Conservation (phyloP, 352 stramenopile genomes). For the Phytophthora fragariae region DNA sequence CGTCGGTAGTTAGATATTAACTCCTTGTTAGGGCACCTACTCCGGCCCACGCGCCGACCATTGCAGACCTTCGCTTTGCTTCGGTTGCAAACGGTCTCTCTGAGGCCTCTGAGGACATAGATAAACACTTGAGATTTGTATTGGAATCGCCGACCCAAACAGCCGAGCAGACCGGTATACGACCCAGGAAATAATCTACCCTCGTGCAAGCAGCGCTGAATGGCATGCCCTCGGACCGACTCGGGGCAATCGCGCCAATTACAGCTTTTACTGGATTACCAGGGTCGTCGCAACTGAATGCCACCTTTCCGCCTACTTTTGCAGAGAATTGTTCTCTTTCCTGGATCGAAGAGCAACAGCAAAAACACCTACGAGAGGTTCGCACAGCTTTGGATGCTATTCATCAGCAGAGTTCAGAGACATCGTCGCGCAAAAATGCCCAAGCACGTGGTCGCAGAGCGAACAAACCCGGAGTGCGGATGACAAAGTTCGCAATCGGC, state of each 20-base stretch:
- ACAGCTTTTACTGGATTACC: conserved; percentile 21
- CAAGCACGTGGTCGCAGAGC: not conserved
- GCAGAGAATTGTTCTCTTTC: not conserved
- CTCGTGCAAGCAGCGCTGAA: conserved; percentile 30
- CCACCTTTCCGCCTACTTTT: not conserved
- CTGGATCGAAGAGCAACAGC: not conserved
- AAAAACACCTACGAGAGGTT: not conserved
- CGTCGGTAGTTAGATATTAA: too few species aligned
- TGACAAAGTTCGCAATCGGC: not conserved
- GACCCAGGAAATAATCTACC: too few species aligned
- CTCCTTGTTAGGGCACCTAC: too few species aligned
- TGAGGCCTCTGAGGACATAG: too few species aligned
- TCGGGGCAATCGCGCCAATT: not conserved
- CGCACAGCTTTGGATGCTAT: not conserved
- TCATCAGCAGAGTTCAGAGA: not conserved
- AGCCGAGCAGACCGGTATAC: too few species aligned
- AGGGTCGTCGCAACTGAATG: not conserved
- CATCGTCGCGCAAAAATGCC: not conserved
- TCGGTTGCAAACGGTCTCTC: too few species aligned
- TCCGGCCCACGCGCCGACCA: too few species aligned
- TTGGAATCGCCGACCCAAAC: too few species aligned
- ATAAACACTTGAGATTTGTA: too few species aligned
- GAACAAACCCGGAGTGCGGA: too few species aligned
- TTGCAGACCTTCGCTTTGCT: too few species aligned
- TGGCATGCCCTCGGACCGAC: conserved; percentile 10